Evolutionary conservation across 2,329 filamentous ascomycete species (phyloP).

Genomic region (Colletotrichum sublineola): DNA sequence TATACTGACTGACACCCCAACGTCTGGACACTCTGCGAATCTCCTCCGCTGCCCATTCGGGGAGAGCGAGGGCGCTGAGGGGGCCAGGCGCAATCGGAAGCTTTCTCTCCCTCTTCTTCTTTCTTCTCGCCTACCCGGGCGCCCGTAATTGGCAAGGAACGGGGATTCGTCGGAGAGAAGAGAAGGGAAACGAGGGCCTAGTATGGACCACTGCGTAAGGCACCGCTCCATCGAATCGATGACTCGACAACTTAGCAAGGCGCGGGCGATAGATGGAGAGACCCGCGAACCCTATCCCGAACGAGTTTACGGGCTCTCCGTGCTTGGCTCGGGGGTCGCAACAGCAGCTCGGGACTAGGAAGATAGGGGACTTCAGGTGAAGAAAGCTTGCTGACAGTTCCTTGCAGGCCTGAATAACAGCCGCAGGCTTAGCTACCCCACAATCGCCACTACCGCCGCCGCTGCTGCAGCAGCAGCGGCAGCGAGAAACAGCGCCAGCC

Average conservation of each 20-base stretch:
- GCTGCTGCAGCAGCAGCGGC: background rate
- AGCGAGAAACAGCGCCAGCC: conserved; percentile 5
- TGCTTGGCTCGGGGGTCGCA: background rate
- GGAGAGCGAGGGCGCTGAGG: conserved; percentile 30
- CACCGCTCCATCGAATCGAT: background rate
- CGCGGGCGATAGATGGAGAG: background rate
- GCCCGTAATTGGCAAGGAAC: conserved; percentile 11
- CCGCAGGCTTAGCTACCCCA: background rate
- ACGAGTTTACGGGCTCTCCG: conserved; percentile 4
- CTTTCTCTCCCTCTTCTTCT: conserved; percentile 1
- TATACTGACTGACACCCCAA: background rate
- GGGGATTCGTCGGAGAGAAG: conserved; percentile 17
- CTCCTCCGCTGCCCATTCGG: conserved; percentile 15
- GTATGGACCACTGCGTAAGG: background rate
- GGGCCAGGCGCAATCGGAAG: conserved; percentile 14
- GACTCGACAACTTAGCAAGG: background rate
- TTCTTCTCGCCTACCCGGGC: background rate
- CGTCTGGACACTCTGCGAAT: background rate
- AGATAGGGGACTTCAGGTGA: background rate
- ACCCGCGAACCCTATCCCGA: conserved; percentile 6
- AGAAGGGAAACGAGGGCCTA: background rate
- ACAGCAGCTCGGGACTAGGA: background rate
- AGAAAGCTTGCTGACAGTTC: conserved; percentile 15
- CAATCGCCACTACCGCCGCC: background rate
- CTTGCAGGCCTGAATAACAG: conserved; percentile 1